These are phyloP conservation scores for Xylaria scruposa DNA, from an alignment of 495 filamentous ascomycete species.

Conservation along the genomic window DNA sequence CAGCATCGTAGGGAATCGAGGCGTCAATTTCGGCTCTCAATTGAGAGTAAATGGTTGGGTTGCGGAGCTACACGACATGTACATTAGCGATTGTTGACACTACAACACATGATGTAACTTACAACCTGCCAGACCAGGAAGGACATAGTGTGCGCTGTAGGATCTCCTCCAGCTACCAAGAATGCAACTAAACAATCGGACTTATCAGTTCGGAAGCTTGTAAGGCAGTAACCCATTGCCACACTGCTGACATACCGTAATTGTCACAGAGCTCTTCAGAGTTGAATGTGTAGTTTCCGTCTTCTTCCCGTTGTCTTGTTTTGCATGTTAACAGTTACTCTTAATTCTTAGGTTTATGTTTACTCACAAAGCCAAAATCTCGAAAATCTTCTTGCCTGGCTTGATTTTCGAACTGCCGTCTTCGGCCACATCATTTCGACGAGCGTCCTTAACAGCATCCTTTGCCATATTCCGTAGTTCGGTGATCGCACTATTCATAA, in stretches of 20 bases:
- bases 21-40: constrained; percentile 21
- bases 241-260: constrained; percentile 11
- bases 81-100: neutral
- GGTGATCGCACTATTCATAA: constrained; percentile 21
- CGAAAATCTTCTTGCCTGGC: constrained; percentile 26
- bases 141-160: constrained; percentile 26
- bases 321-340: neutral
- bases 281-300: constrained; percentile 26
- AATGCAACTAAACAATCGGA: constrained; percentile 5
- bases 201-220: neutral
- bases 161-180: constrained; percentile 26
- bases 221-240: neutral
- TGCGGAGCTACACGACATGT: constrained; percentile 3
- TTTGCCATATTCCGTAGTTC: constrained; percentile 20
- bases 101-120: neutral
- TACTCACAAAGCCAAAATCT: constrained; percentile 25
- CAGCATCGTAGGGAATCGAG: constrained; percentile 18
- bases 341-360: neutral
- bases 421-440: neutral
- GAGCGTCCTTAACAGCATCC: constrained; percentile 23
- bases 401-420: constrained; percentile 8
- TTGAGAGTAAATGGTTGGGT: constrained; percentile 15
- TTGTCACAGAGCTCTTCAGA: constrained; percentile 26
- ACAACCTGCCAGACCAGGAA: constrained; percentile 23
- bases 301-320: constrained; percentile 18